Conservation (phyloP, 257 asterid species). For the Solanum acaule region DNA sequence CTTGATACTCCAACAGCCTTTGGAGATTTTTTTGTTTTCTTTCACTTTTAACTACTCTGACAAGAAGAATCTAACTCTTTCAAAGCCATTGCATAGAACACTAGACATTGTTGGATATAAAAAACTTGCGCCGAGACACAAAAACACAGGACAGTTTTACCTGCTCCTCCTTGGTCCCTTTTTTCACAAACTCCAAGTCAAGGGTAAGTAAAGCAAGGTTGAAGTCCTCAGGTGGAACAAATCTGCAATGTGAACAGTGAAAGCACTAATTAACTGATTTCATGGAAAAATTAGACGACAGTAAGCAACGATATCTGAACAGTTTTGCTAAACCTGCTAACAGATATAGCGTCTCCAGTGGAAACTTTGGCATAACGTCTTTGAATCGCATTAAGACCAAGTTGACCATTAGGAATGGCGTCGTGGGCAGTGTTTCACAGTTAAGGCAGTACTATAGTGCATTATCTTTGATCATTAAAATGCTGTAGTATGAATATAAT, state of each 20-base stretch:
- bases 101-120: too few relatives aligned
- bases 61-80: too few relatives aligned
- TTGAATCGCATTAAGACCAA: slow-evolving; percentile 84
- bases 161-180: slow-evolving; percentile 78
- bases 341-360: slow-evolving; percentile 60
- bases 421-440: slow-evolving; percentile 56
- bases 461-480: too few relatives aligned
- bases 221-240: slow-evolving; percentile 74
- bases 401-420: slow-evolving; percentile 40
- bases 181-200: slow-evolving; percentile 97
- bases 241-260: slow-evolving; percentile 28
- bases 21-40: too few relatives aligned
- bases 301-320: background rate
- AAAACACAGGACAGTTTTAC: slow-evolving; percentile 23
- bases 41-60: too few relatives aligned
- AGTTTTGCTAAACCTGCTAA: slow-evolving; percentile 41
- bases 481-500: background rate
- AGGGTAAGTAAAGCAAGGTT: slow-evolving; percentile 72
- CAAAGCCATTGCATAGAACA: too few relatives aligned
- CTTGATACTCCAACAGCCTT: too few relatives aligned
- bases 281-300: background rate
- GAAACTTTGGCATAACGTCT: slow-evolving; percentile 90
- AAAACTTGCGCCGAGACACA: background rate
- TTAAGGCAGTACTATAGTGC: slow-evolving; percentile 41
- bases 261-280: background rate